Conservation (phyloP, 768 basidiomycete species). For the Trametes punicea region DNA sequence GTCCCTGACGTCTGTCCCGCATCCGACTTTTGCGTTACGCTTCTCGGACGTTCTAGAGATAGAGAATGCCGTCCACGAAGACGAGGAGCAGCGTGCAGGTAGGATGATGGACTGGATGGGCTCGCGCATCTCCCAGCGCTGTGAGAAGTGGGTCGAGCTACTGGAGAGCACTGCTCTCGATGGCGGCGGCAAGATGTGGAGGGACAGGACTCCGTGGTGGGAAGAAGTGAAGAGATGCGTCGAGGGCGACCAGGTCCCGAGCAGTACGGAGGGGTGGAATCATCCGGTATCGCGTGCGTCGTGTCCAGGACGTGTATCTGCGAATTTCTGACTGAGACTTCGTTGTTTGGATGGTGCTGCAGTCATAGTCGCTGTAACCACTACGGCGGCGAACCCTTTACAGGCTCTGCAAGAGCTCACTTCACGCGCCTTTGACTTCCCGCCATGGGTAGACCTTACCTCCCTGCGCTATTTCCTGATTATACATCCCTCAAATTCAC, state of each 20-base stretch:
- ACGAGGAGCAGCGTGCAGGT: slow-evolving; percentile 73
- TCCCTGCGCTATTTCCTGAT: slow-evolving; percentile 73
- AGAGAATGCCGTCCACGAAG: slow-evolving; percentile 71
- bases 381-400: slow-evolving; percentile 75
- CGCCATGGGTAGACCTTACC: slow-evolving; percentile 76
- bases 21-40: slow-evolving; percentile 68
- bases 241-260: slow-evolving; percentile 74
- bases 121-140: slow-evolving; percentile 60
- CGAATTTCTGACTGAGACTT: not conserved
- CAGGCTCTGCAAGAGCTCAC: slow-evolving; percentile 78
- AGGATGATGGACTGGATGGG: slow-evolving; percentile 88
- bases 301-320: not conserved
- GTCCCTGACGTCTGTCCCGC: slow-evolving; percentile 63
- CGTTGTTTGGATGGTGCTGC: not conserved
- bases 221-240: slow-evolving; percentile 75
- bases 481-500: slow-evolving; percentile 66
- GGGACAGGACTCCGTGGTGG: slow-evolving; percentile 76
- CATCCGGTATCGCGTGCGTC: slow-evolving; percentile 75
- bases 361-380: slow-evolving; percentile 84
- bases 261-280: slow-evolving; percentile 77
- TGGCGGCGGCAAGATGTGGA: slow-evolving; percentile 29
- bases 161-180: slow-evolving; percentile 43
- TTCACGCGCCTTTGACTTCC: slow-evolving; percentile 61
- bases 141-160: slow-evolving; percentile 69
- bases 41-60: slow-evolving; percentile 76